Evolutionary conservation across 306 rosid species (phyloP).

Genomic region (Macrotyloma uniflorum): DNA sequence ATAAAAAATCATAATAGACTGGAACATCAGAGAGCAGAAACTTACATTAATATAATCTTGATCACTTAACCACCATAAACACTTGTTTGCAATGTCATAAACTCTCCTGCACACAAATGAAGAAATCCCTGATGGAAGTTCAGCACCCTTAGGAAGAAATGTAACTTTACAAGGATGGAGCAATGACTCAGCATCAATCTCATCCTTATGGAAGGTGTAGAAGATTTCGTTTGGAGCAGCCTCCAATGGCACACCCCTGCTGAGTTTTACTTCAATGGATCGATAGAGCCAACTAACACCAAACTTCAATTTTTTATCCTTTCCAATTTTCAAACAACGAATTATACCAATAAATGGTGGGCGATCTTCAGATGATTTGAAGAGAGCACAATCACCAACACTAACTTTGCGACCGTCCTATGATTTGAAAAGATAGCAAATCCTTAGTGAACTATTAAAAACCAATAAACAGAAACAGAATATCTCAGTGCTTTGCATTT

Average conservation of each 20-base stretch:
- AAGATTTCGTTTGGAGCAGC: constrained; percentile 84
- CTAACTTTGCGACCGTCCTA: constrained; percentile 76
- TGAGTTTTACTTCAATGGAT: constrained; percentile 67
- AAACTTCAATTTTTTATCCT: constrained; percentile 57
- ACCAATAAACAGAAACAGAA: constrained; percentile 6
- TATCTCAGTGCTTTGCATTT: not conserved
- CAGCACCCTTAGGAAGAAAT: constrained; percentile 77
- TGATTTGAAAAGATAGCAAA: not conserved
- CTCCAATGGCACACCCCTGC: constrained; percentile 67
- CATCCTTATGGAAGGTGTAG: constrained; percentile 91
- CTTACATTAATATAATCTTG: constrained; percentile 75
- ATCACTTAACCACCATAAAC: constrained; percentile 91
- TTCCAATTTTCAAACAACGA: constrained; percentile 50
- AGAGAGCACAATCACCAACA: constrained; percentile 88
- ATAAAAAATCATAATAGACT: not conserved
- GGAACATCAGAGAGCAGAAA: constrained; percentile 10
- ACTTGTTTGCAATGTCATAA: constrained; percentile 75
- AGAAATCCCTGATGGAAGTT: constrained; percentile 74
- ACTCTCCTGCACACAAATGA: constrained; percentile 89
- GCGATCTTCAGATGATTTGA: constrained; percentile 67
- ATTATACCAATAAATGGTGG: constrained; percentile 85
- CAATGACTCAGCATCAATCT: constrained; percentile 72
- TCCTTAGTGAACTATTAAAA: not conserved
- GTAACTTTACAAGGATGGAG: constrained; percentile 95
- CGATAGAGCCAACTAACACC: constrained; percentile 90